phyloP scores from a whole-genome alignment of 1,139 yeast genomes.

The Candida pseudoviswanathii region DNA sequence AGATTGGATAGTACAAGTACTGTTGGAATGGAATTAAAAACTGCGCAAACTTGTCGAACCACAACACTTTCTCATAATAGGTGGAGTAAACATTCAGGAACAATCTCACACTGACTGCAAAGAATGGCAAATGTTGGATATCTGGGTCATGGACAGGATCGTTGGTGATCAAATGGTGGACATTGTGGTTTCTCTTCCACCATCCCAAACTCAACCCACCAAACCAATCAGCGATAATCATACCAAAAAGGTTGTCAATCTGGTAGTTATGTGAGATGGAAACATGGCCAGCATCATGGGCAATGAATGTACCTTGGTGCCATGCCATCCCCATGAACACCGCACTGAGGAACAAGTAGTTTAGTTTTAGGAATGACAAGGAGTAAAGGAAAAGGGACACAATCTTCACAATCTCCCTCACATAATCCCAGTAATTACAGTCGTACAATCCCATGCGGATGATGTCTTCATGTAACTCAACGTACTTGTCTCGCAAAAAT shows the following conservation, averaged over 20 bases:
- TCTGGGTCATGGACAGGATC: constrained; percentile 95
- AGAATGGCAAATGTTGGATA: constrained; percentile 89
- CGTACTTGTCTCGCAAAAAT: constrained; percentile 56
- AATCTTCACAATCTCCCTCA: constrained; percentile 66
- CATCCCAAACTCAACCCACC: constrained; percentile 93
- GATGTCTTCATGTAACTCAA: constrained; percentile 58
- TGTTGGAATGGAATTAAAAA: constrained; percentile 63
- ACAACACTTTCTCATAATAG: constrained; percentile 66
- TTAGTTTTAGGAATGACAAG: constrained; percentile 48
- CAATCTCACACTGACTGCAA: constrained; percentile 77
- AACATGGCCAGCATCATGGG: constrained; percentile 88
- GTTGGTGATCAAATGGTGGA: constrained; percentile 84
- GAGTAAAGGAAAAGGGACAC: constrained; percentile 52
- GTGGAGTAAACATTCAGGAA: constrained; percentile 75
- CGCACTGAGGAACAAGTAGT: constrained; percentile 60
- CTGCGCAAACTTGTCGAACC: constrained; percentile 69
- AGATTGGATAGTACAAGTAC: constrained; percentile 73
- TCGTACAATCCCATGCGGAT: constrained; percentile 63
- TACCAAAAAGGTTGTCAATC: constrained; percentile 75
- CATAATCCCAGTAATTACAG: constrained; percentile 72
- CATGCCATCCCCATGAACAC: constrained; percentile 72
- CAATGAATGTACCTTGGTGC: constrained; percentile 89
- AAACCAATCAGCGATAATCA: constrained; percentile 69
- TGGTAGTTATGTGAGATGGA: constrained; percentile 81
- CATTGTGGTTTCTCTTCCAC: constrained; percentile 95